A percentile compares a stretch with the other conserved stretches of the same genome.
Conservation (phyloP, 805 yeast genomes). For the Kazachstania martiniae region DNA sequence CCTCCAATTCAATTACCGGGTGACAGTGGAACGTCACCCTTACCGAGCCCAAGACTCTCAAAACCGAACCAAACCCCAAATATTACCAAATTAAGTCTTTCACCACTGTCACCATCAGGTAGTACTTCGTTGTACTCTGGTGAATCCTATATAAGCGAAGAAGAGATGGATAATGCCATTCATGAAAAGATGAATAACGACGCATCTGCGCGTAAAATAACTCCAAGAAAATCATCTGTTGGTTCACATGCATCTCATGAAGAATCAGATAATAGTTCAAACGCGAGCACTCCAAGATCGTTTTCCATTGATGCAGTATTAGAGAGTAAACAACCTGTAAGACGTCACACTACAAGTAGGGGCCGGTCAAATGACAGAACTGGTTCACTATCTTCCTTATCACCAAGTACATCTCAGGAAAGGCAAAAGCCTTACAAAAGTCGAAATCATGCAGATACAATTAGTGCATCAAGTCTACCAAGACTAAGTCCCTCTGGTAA, state of each 20-base stretch:
- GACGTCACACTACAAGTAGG: background rate
- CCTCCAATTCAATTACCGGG: conserved; percentile 1
- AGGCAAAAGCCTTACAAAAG: conserved; percentile 2
- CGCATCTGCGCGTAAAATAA: background rate
- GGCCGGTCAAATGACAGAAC: background rate
- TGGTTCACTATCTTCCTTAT: conserved; percentile 5
- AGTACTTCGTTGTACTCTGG: conserved; percentile 11
- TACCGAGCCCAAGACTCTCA: conserved; percentile 10
- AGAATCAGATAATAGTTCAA: conserved; percentile 3
- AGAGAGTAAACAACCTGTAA: too few species aligned
- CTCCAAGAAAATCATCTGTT: background rate
- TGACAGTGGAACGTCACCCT: conserved; percentile 4
- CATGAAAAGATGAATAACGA: background rate
- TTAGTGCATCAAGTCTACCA: conserved; percentile 14
- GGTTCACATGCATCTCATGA: background rate
- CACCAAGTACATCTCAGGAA: background rate
- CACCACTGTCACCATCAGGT: conserved; percentile 11
- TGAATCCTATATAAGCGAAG: conserved; percentile 16
- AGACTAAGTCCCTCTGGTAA: conserved; percentile 1
- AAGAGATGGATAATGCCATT: conserved; percentile 7
- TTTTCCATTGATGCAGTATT: conserved; percentile 8
- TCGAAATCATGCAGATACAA: conserved; percentile 17
- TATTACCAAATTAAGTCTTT: conserved; percentile 13
- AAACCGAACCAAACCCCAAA: conserved; percentile 8
- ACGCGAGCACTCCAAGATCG: conserved; percentile 1